Base-by-base conservation (phyloP, 257 asterid species). In the Datura wrightii region DNA sequence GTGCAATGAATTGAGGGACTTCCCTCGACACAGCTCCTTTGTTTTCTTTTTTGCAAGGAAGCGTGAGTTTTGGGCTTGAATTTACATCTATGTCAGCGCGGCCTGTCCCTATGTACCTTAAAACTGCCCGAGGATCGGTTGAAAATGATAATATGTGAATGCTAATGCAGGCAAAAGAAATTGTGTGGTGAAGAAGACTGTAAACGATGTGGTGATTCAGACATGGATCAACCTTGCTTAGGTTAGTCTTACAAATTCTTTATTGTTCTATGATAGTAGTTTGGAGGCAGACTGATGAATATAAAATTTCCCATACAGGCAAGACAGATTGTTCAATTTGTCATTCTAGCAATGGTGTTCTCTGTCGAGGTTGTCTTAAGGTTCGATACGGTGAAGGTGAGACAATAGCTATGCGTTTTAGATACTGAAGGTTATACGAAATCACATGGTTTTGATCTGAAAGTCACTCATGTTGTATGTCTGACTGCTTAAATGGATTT, bases 171-270 rank as follows among this genome's bases (percentile, higher is more conserved):
- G 91, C 97, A 91, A 88, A 92, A 95, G 94, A 93, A 93, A 88
- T 87, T 94, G 65, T 95, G 98, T 42, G 98, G 98, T 85, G 99
- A 95, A 89, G 98, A 94, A 83, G 97, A 91, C 62, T 95, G 99
- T 79, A 91, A 89, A 84, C 94, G 92, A 46, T 95, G 99, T 85
- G 93, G 95, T 79, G 87, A 94, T 74, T 88, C 83, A 74, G 97
- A 95, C 89, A 53, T 88, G 85, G 88, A 90, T 66, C 90, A 93
- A 85, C 95, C 94, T 3, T 95, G 99, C 88, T 76, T 86, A 85
- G 98, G 99, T 94, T 58, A 59, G 93, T 89, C 71, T 55, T 69
- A 58, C 41, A 39, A 48, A 13, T 83, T 18, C 41, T 80, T 54
- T 60, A 31, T 60, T 74, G 55, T 79, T 71, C 44, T 4, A 19